These are phyloP conservation scores for Metahyphopichia silvanorum DNA, from an alignment of 805 yeast genomes.

Conservation along the genomic window DNA sequence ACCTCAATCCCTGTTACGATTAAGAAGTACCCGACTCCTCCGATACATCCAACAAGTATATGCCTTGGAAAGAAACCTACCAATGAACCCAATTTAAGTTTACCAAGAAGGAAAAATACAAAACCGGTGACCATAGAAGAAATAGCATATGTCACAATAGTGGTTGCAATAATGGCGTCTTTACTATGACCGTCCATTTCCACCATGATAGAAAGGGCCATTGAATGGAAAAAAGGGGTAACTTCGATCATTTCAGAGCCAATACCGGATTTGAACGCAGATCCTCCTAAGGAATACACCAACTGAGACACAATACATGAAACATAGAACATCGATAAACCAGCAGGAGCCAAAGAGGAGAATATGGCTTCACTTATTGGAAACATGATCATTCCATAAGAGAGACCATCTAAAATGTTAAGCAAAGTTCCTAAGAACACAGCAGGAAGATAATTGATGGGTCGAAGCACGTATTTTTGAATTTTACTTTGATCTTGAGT, in stretches of 20 bases:
- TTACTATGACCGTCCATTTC: conserved; percentile 49
- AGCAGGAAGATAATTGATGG: conserved; percentile 62
- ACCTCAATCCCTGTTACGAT: conserved; percentile 90
- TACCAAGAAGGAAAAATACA: conserved; percentile 75
- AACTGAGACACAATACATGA: conserved; percentile 88
- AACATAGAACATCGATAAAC: conserved; percentile 90
- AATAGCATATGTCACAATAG: conserved; percentile 78
- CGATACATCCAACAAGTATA: conserved; percentile 93
- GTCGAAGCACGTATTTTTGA: conserved; percentile 23
- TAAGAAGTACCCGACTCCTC: conserved; percentile 95
- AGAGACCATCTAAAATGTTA: conserved; percentile 87
- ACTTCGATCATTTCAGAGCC: conserved; percentile 99
- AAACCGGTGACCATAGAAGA: conserved; percentile 85
- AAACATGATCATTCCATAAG: conserved; percentile 97
- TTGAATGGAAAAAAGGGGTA: conserved; percentile 96
- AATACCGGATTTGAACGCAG: conserved; percentile 84
- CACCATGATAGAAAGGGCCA: conserved; percentile 72
- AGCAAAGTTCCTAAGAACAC: conserved; percentile 81
- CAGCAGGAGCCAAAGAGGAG: conserved; percentile 78
- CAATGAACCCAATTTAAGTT: conserved; percentile 73
- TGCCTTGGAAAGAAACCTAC: conserved; percentile 97
- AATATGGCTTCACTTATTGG: conserved; percentile 83
- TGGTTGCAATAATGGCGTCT: conserved; percentile 71
- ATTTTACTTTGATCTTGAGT: conserved; percentile 3
- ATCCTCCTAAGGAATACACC: conserved; percentile 85